Conservation (phyloP, 257 asterid species). For the Avicennia marina region DNA sequence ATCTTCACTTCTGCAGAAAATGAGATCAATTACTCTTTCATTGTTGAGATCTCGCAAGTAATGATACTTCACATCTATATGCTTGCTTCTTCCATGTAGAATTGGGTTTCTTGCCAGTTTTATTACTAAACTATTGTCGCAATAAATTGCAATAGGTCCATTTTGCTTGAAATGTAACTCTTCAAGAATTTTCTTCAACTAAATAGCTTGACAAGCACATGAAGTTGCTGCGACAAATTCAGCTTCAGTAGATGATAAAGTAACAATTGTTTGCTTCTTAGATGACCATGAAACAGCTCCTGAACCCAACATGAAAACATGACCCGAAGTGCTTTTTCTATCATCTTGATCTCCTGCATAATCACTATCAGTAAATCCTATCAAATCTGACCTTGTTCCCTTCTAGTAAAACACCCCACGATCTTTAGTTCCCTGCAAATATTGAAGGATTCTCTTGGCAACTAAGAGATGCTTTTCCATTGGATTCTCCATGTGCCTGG, state of each 20-base stretch:
- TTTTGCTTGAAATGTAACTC: background rate
- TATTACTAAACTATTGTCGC: background rate
- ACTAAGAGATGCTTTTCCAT: background rate
- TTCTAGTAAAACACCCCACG: background rate
- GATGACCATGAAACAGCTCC: background rate
- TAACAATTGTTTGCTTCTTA: background rate
- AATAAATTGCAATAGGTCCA: background rate
- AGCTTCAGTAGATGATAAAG: background rate
- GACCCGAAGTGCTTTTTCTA: background rate
- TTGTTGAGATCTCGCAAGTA: background rate
- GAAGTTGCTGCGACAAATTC: background rate
- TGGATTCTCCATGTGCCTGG: background rate
- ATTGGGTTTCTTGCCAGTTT: background rate
- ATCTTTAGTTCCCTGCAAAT: background rate
- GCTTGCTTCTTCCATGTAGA: conserved; percentile 2
- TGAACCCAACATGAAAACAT: background rate
- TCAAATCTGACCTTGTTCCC: background rate
- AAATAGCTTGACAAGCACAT: conserved; percentile 3
- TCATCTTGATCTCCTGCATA: conserved; percentile 1
- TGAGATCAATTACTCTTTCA: background rate
- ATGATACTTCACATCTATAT: background rate
- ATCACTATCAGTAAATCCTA: background rate
- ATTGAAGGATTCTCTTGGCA: background rate
- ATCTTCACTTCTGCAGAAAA: background rate
- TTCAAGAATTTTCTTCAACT: background rate